Evolutionary conservation across 1,139 yeast species (phyloP).

Genomic region (Sugiyamaella sp.): DNA sequence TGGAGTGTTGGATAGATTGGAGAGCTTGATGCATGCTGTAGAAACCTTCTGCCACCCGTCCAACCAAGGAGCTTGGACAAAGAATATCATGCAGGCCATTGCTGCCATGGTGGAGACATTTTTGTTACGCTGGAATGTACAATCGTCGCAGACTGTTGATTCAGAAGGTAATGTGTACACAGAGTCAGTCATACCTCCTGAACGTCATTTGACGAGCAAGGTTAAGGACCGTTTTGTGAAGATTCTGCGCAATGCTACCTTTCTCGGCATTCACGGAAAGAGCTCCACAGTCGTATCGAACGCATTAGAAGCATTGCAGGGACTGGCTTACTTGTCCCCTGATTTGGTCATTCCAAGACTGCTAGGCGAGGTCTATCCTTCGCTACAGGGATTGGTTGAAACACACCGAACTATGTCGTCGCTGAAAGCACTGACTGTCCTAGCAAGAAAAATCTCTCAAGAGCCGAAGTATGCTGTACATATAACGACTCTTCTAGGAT

Average conservation of each 20-base stretch:
- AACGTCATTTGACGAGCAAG: constrained; percentile 50
- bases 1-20: constrained; percentile 58
- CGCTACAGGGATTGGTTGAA: constrained; percentile 74
- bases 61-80: constrained; percentile 83
- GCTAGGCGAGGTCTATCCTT: constrained; percentile 77
- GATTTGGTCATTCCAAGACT: constrained; percentile 62
- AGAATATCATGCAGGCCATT: constrained; percentile 65
- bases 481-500: constrained; percentile 67
- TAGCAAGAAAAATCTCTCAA: constrained; percentile 68
- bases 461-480: constrained; percentile 76
- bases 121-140: constrained; percentile 43
- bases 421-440: constrained; percentile 63
- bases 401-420: constrained; percentile 83
- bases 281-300: constrained; percentile 58
- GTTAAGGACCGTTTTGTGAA: constrained; percentile 57
- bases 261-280: constrained; percentile 81
- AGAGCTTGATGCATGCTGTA: constrained; percentile 65
- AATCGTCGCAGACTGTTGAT: constrained; percentile 32
- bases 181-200: constrained; percentile 45
- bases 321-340: constrained; percentile 67
- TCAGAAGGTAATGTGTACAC: constrained; percentile 18
- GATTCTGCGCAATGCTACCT: constrained; percentile 59
- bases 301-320: constrained; percentile 63
- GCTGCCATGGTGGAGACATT: constrained; percentile 44
- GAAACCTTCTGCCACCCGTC: constrained; percentile 92